Evolutionary conservation across 2,329 filamentous ascomycete species (phyloP).

Genomic region (Furcasterigmium sp.): DNA sequence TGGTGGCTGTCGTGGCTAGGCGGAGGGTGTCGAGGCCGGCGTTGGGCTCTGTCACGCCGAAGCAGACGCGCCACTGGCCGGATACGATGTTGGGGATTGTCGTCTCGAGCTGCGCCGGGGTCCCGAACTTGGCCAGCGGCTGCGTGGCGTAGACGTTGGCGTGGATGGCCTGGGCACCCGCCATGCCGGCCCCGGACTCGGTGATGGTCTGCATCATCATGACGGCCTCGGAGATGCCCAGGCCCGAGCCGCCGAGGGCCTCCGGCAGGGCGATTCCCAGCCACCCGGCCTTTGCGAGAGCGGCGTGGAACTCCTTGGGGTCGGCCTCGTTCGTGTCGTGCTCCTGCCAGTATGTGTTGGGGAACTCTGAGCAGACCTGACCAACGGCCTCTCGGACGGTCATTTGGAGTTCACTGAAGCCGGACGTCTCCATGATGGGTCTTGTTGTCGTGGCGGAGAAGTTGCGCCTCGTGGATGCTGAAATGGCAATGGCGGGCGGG

Average conservation of each 20-base stretch:
- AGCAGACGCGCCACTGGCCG: slow-evolving; percentile 68
- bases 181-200: slow-evolving; percentile 76
- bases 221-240: slow-evolving; percentile 76
- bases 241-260: slow-evolving; percentile 64
- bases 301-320: slow-evolving; percentile 70
- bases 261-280: slow-evolving; percentile 76
- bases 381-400: slow-evolving; percentile 65
- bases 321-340: slow-evolving; percentile 66
- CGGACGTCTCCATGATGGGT: slow-evolving; percentile 63
- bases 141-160: slow-evolving; percentile 73
- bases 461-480: neutral
- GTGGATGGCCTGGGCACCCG: slow-evolving; percentile 58
- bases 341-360: slow-evolving; percentile 72
- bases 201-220: slow-evolving; percentile 85
- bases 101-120: slow-evolving; percentile 53
- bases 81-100: slow-evolving; percentile 68
- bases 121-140: slow-evolving; percentile 68
- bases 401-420: slow-evolving; percentile 69
- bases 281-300: slow-evolving; percentile 71
- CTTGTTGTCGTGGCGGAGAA: slow-evolving; percentile 30
- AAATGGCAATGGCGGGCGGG: too few relatives aligned
- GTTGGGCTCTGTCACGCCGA: slow-evolving; percentile 81
- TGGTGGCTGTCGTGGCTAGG: slow-evolving; percentile 59
- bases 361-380: slow-evolving; percentile 65
- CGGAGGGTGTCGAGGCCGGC: slow-evolving; percentile 74